Percentiles rank a stretch among this genome's conserved stretches.
Conservation (phyloP, 495 filamentous ascomycete genomes). For the Podospora pseudopauciseta region DNA sequence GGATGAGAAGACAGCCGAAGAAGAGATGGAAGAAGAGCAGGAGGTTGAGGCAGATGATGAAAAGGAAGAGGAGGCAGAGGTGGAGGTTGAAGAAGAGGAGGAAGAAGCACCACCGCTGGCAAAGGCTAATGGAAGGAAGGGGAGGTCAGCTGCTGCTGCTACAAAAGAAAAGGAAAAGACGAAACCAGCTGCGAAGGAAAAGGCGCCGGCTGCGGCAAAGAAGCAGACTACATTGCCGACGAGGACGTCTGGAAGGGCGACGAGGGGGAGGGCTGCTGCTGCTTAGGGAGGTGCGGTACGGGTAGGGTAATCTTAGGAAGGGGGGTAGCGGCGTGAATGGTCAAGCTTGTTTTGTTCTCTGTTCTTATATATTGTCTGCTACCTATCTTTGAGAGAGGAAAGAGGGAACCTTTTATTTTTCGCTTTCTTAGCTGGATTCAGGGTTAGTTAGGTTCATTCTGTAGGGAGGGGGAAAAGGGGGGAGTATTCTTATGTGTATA, state of each 20-base stretch:
- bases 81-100: background rate
- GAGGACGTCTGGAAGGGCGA: slow-evolving; percentile 2
- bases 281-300: background rate
- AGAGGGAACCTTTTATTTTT: background rate
- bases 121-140: background rate
- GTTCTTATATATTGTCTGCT: background rate
- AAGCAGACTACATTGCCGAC: slow-evolving; percentile 6
- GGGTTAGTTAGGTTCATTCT: background rate
- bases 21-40: slow-evolving; percentile 10
- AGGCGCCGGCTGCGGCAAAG: background rate
- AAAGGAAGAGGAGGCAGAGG: background rate
- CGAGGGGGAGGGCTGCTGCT: slow-evolving; percentile 10
- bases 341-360: background rate
- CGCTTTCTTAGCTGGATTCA: background rate
- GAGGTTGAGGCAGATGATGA: background rate
- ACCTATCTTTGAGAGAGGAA: background rate
- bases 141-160: background rate
- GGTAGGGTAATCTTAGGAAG: background rate
- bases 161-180: background rate
- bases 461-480: background rate
- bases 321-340: background rate
- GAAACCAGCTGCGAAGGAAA: background rate
- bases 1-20: slow-evolving; percentile 21
- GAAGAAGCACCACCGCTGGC: background rate
- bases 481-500: background rate